Conservation (phyloP, 2,329 filamentous ascomycete genomes). For the Pestalotiopsis sp. region DNA sequence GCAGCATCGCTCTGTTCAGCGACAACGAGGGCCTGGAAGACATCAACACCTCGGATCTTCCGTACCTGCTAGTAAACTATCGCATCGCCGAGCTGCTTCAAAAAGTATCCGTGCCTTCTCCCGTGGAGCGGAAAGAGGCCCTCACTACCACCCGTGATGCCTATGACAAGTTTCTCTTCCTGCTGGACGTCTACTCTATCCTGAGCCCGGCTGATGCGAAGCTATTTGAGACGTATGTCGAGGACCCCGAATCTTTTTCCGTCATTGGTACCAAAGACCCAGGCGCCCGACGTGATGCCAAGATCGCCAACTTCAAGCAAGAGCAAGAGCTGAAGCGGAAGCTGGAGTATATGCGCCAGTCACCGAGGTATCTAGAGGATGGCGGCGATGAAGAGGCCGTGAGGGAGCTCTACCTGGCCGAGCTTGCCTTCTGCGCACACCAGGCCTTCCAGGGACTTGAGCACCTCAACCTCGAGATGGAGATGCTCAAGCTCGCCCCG, state of each 20-base stretch:
- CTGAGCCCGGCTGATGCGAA: slow-evolving; percentile 64
- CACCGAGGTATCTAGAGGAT: slow-evolving; percentile 44
- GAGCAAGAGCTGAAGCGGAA: slow-evolving; percentile 85
- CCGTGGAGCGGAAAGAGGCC: slow-evolving; percentile 58
- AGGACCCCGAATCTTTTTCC: slow-evolving; percentile 71
- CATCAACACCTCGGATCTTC: slow-evolving; percentile 78
- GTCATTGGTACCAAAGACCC: slow-evolving; percentile 64
- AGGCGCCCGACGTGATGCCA: slow-evolving; percentile 72
- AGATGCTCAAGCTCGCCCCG: slow-evolving; percentile 77
- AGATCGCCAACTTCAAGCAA: slow-evolving; percentile 80
- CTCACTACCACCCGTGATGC: slow-evolving; percentile 65
- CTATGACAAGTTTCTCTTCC: slow-evolving; percentile 77
- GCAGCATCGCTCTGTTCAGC: slow-evolving; percentile 80
- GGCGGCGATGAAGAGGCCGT: slow-evolving; percentile 84
- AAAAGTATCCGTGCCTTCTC: slow-evolving; percentile 56
- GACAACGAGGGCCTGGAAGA: slow-evolving; percentile 89
- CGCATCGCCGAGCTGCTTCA: slow-evolving; percentile 78
- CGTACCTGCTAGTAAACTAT: slow-evolving; percentile 79
- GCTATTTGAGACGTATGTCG: slow-evolving; percentile 71
- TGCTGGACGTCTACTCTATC: slow-evolving; percentile 77
- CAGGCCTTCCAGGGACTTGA: slow-evolving; percentile 87
- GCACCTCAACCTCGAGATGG: slow-evolving; percentile 77
- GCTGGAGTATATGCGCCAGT: slow-evolving; percentile 59
- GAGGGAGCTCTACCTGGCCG: slow-evolving; percentile 75
- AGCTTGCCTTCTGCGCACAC: slow-evolving; percentile 72